phyloP scores from a whole-genome alignment of 139 green algal species.

The Edaphochlamys debaryana region DNA sequence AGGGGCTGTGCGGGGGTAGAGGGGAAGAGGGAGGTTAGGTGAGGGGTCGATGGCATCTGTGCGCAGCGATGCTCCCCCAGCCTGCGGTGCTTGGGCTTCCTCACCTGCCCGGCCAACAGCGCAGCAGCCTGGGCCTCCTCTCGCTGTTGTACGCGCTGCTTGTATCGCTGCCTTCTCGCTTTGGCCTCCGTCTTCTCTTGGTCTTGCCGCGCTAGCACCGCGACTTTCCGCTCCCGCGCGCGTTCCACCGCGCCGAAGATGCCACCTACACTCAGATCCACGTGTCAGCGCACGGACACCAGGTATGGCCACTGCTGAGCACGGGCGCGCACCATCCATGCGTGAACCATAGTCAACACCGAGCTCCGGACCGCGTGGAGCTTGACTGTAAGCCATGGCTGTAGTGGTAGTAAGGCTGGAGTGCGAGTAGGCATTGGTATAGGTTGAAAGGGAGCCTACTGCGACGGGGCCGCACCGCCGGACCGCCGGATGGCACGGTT shows the following conservation, averaged over 20 bases:
- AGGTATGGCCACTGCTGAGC: too few species aligned
- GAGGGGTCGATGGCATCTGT: background rate
- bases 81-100: too few species aligned
- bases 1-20: background rate
- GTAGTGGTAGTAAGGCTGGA: background rate
- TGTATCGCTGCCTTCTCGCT: background rate
- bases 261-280: too few species aligned
- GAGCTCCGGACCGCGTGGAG: conserved; percentile 1
- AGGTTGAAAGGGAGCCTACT: too few species aligned
- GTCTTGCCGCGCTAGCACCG: background rate
- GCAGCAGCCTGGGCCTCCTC: background rate
- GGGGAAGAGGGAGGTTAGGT: background rate
- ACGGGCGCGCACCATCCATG: too few species aligned
- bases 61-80: too few species aligned
- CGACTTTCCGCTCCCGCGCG: conserved; percentile 17
- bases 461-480: too few species aligned
- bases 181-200: background rate
- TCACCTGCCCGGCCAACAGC: background rate
- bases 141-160: background rate
- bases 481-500: too few species aligned
- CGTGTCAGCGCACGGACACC: too few species aligned
- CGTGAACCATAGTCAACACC: conserved; percentile 17
- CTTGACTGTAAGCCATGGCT: too few species aligned
- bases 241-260: background rate
- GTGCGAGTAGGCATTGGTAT: too few species aligned